phyloP scores from a whole-genome alignment of 352 stramenopile genomes.

The Globisporangium canariense region DNA sequence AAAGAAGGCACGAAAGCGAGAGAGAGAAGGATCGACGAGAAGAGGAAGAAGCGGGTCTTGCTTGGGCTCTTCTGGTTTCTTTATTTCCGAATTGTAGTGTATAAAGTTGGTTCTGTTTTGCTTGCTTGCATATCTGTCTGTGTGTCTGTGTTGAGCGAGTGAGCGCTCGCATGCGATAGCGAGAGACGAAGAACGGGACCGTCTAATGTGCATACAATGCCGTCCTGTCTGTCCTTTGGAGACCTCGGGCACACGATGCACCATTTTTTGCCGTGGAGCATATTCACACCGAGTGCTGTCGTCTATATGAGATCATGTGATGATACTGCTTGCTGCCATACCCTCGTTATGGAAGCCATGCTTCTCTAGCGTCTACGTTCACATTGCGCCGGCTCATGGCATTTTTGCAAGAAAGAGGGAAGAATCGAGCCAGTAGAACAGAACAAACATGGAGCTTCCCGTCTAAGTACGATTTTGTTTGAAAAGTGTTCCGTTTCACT shows the following conservation, averaged over 20 bases:
- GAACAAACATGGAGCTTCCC: background rate
- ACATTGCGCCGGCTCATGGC: too few relatives aligned
- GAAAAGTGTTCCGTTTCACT: background rate
- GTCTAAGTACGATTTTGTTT: background rate
- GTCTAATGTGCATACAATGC: background rate
- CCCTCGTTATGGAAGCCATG: too few relatives aligned
- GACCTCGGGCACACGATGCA: background rate
- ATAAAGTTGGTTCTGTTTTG: constrained; percentile 24
- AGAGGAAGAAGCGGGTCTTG: constrained; percentile 1
- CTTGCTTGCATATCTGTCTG: background rate
- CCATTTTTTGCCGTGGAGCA: background rate
- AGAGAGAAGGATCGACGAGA: background rate
- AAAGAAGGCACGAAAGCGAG: too few relatives aligned
- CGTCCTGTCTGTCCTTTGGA: background rate
- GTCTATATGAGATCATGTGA: background rate
- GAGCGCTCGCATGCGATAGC: background rate
- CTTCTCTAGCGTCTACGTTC: too few relatives aligned
- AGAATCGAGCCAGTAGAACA: background rate
- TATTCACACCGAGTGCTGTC: background rate
- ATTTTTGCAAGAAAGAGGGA: too few relatives aligned
- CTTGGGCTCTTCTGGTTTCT: constrained; percentile 19
- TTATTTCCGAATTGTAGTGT: constrained; percentile 31
- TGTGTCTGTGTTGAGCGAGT: too few relatives aligned
- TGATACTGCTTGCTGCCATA: too few relatives aligned
- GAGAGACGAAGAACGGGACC: background rate